Percentiles rank a stretch among this genome's conserved stretches.
Evolutionary conservation across 2,329 filamentous ascomycete genomes (phyloP).

Genomic region (Talaromyces sp.): DNA sequence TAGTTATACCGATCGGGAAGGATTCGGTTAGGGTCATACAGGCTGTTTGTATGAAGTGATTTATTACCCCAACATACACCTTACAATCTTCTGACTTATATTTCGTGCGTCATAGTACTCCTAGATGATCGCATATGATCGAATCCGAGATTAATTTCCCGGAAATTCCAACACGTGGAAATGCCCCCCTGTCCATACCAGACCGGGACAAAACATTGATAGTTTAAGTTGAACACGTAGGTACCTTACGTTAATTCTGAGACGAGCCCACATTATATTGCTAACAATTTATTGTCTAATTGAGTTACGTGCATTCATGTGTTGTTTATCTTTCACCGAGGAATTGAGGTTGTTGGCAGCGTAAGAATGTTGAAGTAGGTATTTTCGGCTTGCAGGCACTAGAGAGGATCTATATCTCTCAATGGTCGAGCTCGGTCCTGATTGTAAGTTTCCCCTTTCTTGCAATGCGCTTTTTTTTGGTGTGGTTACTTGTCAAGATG

Average conservation of each 20-base stretch:
- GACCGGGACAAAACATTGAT: conserved; percentile 10
- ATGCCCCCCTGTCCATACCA: conserved; percentile 12
- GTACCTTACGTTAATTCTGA: no score
- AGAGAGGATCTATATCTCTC: no score
- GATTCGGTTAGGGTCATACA: no score
- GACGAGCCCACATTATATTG: no score
- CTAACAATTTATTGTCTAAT: background rate
- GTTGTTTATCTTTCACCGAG: background rate
- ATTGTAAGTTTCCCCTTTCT: background rate
- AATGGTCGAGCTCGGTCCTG: background rate
- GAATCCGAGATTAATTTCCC: conserved; percentile 5
- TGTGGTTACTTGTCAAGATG: background rate
- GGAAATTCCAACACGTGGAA: conserved; percentile 14
- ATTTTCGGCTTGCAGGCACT: background rate
- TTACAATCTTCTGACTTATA: no score
- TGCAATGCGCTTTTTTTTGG: background rate
- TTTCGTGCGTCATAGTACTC: background rate
- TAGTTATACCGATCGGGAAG: no score
- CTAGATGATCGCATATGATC: background rate
- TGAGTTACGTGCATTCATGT: background rate
- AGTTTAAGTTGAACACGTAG: background rate
- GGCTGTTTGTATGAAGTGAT: no score
- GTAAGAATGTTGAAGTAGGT: conserved; percentile 5
- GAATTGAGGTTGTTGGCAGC: background rate
- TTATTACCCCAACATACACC: no score